Conservation (phyloP, 768 basidiomycete species). For the Psilocybe sp. region DNA sequence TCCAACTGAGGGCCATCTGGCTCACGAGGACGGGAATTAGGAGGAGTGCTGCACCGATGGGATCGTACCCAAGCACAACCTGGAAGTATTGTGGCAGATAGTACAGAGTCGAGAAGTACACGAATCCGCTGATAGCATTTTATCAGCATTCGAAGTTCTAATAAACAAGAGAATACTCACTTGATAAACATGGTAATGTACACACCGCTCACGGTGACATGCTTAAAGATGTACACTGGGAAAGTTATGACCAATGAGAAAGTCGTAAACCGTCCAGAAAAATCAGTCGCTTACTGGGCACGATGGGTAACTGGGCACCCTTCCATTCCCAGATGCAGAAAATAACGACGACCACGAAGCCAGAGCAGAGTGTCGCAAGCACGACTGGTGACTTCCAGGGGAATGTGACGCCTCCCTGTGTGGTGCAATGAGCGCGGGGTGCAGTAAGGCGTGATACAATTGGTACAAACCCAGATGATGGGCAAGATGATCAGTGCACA, state of each 20-base stretch:
- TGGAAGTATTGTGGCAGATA: slow-evolving; percentile 79
- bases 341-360: slow-evolving; percentile 46
- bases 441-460: background rate
- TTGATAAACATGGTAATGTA: slow-evolving; percentile 71
- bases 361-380: slow-evolving; percentile 54
- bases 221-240: slow-evolving; percentile 70
- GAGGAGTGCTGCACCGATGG: slow-evolving; percentile 56
- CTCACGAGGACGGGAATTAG: slow-evolving; percentile 67
- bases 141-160: background rate
- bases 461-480: slow-evolving; percentile 61
- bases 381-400: slow-evolving; percentile 71
- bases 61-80: slow-evolving; percentile 62
- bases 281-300: slow-evolving; percentile 52
- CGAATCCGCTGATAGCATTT: slow-evolving; percentile 42
- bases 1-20: slow-evolving; percentile 58
- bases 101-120: slow-evolving; percentile 63
- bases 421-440: background rate
- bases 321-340: slow-evolving; percentile 78
- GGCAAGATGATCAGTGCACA: slow-evolving; percentile 66
- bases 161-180: slow-evolving; percentile 25
- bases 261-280: background rate
- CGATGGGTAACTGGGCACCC: slow-evolving; percentile 64
- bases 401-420: slow-evolving; percentile 68
- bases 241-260: background rate
- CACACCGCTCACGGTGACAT: slow-evolving; percentile 62